phyloP scores from a whole-genome alignment of 2,329 filamentous ascomycete species.

The Sclerotinia sclerotiorum region DNA sequence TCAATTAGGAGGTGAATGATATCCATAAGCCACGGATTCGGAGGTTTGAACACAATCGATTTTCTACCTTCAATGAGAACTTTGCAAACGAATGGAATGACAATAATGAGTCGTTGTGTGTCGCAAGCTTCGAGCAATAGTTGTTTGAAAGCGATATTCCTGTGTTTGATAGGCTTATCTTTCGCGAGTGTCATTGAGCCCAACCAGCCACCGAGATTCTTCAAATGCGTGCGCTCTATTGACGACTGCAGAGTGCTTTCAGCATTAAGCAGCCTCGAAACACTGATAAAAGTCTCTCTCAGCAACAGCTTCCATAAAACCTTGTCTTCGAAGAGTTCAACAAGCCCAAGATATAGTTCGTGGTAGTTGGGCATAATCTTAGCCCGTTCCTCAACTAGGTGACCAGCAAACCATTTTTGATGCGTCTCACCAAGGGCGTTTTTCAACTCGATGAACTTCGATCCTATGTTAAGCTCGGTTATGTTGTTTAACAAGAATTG shows the following conservation, averaged over 20 bases:
- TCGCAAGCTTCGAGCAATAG: slow-evolving; percentile 91
- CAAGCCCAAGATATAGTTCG: slow-evolving; percentile 83
- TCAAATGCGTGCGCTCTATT: slow-evolving; percentile 82
- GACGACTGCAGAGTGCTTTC: slow-evolving; percentile 82
- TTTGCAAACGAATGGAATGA: slow-evolving; percentile 97
- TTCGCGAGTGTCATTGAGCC: slow-evolving; percentile 89
- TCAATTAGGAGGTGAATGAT: slow-evolving; percentile 89
- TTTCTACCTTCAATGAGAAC: slow-evolving; percentile 80
- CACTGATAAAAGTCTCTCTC: slow-evolving; percentile 85
- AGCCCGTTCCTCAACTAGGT: slow-evolving; percentile 91
- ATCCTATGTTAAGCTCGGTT: slow-evolving; percentile 81
- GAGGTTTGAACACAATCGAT: slow-evolving; percentile 87
- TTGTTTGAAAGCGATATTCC: slow-evolving; percentile 96
- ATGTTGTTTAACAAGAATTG: slow-evolving; percentile 97
- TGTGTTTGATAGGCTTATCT: slow-evolving; percentile 93
- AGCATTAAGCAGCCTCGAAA: slow-evolving; percentile 83
- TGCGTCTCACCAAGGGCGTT: slow-evolving; percentile 76
- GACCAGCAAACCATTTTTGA: slow-evolving; percentile 94
- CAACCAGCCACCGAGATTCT: slow-evolving; percentile 92
- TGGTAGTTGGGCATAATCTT: slow-evolving; percentile 98
- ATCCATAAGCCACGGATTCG: slow-evolving; percentile 98
- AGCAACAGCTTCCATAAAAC: slow-evolving; percentile 85
- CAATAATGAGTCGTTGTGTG: slow-evolving; percentile 84
- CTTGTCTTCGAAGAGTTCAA: slow-evolving; percentile 78
- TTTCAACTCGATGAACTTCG: slow-evolving; percentile 79